Base-by-base conservation (phyloP, 202 grass and related monocot species). In the Saccharum hybrid region DNA sequence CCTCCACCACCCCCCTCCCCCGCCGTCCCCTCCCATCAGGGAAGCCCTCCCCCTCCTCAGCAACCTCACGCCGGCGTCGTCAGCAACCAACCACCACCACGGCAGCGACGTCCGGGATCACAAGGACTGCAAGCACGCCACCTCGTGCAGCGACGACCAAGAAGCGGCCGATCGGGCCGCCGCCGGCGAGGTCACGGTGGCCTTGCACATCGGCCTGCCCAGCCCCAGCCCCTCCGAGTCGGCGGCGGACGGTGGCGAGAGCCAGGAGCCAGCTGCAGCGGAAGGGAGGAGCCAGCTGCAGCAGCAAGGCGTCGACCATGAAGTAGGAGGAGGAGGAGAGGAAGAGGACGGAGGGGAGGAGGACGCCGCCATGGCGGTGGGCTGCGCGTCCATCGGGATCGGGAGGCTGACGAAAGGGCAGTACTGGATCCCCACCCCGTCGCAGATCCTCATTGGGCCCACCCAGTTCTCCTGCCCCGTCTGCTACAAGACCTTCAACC, bases 371-470 rank as follows among this genome's bases (percentile, higher is more conserved):
- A 88, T 74, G 85, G 65, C 6, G 34, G 70, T 91, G 39, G 90
- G 85, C 22, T 92, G 83, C 79, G 75, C 88, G 0, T 90, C 88
- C 22, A 85, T 94, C 80, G 91, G 82, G 23, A 88, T 96, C 64
- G 96, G 96, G 39, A 94, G 88, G 93, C 80, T 99, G 33, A 99
- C 90, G 38, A 99, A 96, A 86, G 96, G 96, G 12, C 96, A 99
- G 88, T 99, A 99, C 79, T 99, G 96, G 96, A 99, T 99, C 68
- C 96, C 96, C 63, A 99, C 96, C 8, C 96, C 96, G 13, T 94
- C 93, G 4, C 96, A 99, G 86, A 99, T 99, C 82, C 93, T 99
- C 75, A 96, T 99, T 77, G 96, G 96, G 0, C 96, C 96, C 12
- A 99, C 93, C 36, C 96, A 99, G 86, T 99, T 99, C 85, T 90